These are phyloP conservation scores for Delphinella strobiligena DNA, from an alignment of 2,329 filamentous ascomycete species.

Conservation along the genomic window DNA sequence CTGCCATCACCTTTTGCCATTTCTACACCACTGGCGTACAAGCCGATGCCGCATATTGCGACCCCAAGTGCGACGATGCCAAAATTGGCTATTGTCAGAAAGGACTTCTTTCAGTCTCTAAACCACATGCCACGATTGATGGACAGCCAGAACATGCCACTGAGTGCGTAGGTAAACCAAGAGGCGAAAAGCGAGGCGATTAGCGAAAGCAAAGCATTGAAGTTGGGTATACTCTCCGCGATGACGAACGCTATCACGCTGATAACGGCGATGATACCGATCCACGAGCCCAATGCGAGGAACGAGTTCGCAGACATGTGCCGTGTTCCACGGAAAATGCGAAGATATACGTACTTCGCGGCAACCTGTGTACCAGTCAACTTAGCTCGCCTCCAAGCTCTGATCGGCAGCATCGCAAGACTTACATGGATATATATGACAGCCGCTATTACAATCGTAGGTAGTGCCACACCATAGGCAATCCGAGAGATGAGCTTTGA, in stretches of 20 bases:
- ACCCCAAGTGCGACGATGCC: constrained; percentile 22
- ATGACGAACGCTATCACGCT: constrained; percentile 58
- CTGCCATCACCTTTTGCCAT: constrained; percentile 1
- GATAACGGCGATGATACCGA: constrained; percentile 41
- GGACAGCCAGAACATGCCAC: constrained; percentile 21
- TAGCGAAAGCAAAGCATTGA: constrained; percentile 7
- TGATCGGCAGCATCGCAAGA: too few relatives aligned
- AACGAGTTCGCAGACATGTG: constrained; percentile 22
- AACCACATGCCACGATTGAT: constrained; percentile 34
- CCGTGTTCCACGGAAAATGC: constrained; percentile 50
- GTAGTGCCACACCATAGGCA: constrained; percentile 56
- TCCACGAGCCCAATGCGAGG: constrained; percentile 43
- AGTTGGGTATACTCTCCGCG: constrained; percentile 33
- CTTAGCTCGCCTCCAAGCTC: too few relatives aligned
- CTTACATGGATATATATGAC: constrained; percentile 56
- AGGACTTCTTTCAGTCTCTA: constrained; percentile 28
- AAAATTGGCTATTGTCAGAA: constrained; percentile 29
- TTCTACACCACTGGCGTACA: constrained; percentile 11
- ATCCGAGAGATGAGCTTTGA: constrained; percentile 44
- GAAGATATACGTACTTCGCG: constrained; percentile 53
- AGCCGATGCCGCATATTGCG: constrained; percentile 17
- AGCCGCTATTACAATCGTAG: constrained; percentile 59
- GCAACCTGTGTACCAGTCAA: constrained; percentile 57
- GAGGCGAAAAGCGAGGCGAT: constrained; percentile 49
- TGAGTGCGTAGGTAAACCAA: constrained; percentile 40